Conservation (phyloP, 208 protist species). For the Wallacemonas sp. region DNA sequence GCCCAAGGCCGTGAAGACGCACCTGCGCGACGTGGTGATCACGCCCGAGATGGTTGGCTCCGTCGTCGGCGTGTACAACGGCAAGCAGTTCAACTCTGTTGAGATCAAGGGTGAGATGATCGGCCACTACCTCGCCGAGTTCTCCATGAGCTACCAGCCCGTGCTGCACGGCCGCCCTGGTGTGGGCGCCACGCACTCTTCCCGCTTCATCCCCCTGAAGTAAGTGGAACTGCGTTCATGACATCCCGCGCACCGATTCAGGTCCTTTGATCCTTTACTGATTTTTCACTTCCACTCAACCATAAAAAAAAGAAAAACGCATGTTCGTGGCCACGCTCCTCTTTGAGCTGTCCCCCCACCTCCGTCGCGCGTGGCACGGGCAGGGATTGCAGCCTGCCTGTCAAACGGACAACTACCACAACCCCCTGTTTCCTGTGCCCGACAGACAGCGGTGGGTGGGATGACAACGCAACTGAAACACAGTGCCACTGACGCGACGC, state of each 20-base stretch:
- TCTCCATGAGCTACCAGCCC: constrained; percentile 98
- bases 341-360: too few relatives aligned
- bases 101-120: constrained; percentile 99
- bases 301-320: constrained; percentile 1
- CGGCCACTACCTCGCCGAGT: constrained; percentile 99
- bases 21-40: constrained; percentile 99
- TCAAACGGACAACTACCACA: too few relatives aligned
- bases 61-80: constrained; percentile 99
- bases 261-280: constrained; percentile 11
- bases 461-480: too few relatives aligned
- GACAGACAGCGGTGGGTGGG: too few relatives aligned
- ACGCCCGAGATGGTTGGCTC: constrained; percentile 99
- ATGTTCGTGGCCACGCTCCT: neutral
- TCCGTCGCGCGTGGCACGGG: too few relatives aligned
- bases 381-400: too few relatives aligned
- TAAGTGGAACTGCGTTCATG: constrained; percentile 18
- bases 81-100: constrained; percentile 98
- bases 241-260: neutral
- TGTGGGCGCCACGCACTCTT: constrained; percentile 98
- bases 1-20: constrained; percentile 98
- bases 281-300: neutral
- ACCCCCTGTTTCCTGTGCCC: too few relatives aligned
- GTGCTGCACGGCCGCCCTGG: constrained; percentile 99
- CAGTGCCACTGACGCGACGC: too few relatives aligned
- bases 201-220: constrained; percentile 89